Conservation (phyloP, 83 land plant species). For the Larix sibirica region DNA sequence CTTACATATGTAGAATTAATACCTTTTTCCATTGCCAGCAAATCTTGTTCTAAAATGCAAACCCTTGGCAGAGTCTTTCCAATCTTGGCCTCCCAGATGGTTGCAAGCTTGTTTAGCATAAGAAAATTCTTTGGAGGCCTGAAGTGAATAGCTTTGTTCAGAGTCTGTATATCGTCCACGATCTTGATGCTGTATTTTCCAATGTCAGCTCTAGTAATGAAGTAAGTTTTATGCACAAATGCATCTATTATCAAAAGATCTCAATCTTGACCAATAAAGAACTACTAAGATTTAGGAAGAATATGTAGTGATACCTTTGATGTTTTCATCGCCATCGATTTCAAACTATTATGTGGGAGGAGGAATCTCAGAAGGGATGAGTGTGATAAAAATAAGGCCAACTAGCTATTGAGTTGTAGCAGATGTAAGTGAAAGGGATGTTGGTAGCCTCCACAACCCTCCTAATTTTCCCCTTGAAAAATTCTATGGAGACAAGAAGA, state of each 20-base stretch:
- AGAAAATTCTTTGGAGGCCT: constrained; percentile 5
- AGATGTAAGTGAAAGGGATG: constrained; percentile 48
- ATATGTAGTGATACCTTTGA: constrained; percentile 29
- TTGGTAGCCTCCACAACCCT: constrained; percentile 36
- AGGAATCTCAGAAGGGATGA: constrained; percentile 31
- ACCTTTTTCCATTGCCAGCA: constrained; percentile 13
- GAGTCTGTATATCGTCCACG: constrained; percentile 14
- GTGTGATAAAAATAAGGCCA: constrained; percentile 23
- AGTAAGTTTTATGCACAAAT: background rate
- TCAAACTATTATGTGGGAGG: constrained; percentile 41
- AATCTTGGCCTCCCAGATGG: constrained; percentile 14
- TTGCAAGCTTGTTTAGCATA: constrained; percentile 12
- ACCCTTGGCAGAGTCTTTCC: constrained; percentile 3
- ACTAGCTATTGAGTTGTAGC: constrained; percentile 52
- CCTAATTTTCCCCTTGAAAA: constrained; percentile 28
- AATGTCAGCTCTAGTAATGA: background rate
- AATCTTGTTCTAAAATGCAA: constrained; percentile 2
- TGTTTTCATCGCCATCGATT: constrained; percentile 53
- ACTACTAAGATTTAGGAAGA: background rate
- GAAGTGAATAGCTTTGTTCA: constrained; percentile 11
- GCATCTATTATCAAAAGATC: background rate
- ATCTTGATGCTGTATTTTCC: constrained; percentile 16
- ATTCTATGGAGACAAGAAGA: too few species aligned
- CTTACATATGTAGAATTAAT: too few species aligned
- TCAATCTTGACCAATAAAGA: background rate